A percentile compares a stretch with the other conserved stretches of the same genome.
Conservation (phyloP, 495 filamentous ascomycete species). For the Trichoderma parareesei region DNA sequence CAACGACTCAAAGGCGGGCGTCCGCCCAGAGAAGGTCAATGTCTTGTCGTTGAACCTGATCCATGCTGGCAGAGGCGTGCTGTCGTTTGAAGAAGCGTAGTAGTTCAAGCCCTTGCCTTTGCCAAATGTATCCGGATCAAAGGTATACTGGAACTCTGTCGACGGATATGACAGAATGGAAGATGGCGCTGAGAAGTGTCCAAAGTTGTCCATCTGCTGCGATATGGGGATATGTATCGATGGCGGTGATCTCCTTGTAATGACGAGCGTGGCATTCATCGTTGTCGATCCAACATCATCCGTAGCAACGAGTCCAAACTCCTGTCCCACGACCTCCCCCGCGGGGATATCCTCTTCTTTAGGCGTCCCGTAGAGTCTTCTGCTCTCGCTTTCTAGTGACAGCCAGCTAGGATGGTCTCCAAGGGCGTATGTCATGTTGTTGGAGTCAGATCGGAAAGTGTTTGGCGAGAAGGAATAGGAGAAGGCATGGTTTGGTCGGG, state of each 20-base stretch:
- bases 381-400: constrained; percentile 50
- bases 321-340: constrained; percentile 31
- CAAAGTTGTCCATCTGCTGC: constrained; percentile 31
- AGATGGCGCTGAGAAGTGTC: constrained; percentile 31
- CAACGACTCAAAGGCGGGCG: constrained; percentile 54
- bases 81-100: constrained; percentile 68
- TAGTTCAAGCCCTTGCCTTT: constrained; percentile 37
- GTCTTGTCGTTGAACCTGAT: constrained; percentile 57
- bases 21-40: constrained; percentile 67
- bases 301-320: constrained; percentile 54
- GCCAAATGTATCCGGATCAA: constrained; percentile 32
- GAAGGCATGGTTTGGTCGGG: constrained; percentile 54
- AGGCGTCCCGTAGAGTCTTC: constrained; percentile 60
- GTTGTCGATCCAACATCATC: constrained; percentile 48
- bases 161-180: constrained; percentile 31
- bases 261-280: constrained; percentile 53
- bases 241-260: constrained; percentile 42
- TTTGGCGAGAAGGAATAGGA: constrained; percentile 58
- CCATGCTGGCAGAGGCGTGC: constrained; percentile 84
- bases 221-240: constrained; percentile 27
- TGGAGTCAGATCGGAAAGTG: constrained; percentile 51
- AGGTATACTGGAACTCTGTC: constrained; percentile 29
- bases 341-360: constrained; percentile 45
- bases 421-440: constrained; percentile 53
- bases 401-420: constrained; percentile 60